Percentiles rank a stretch among this genome's conserved stretches.
phyloP scores from a whole-genome alignment of 1,139 yeast genomes.

The Yamadazyma taylorii region DNA sequence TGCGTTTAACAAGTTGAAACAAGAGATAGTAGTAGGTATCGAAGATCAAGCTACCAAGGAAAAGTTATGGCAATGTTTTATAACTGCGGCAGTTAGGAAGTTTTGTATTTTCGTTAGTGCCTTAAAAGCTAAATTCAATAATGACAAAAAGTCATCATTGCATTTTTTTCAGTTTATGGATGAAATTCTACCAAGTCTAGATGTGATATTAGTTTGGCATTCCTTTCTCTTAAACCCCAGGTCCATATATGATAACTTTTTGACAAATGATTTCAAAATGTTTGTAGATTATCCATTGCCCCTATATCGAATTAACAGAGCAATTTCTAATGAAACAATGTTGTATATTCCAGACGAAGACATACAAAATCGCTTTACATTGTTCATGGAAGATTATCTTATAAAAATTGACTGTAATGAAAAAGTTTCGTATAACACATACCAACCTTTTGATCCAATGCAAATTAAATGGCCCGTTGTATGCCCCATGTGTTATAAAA shows the following conservation, averaged over 20 bases:
- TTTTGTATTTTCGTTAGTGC: slow-evolving; percentile 29
- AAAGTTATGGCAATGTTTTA: slow-evolving; percentile 31
- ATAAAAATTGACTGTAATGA: slow-evolving; percentile 1
- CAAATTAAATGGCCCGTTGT: slow-evolving; percentile 5
- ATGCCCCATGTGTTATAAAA: too few relatives aligned
- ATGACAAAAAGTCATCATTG: neutral
- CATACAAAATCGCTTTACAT: slow-evolving; percentile 1
- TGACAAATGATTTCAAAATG: slow-evolving; percentile 20
- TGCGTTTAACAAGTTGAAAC: slow-evolving; percentile 25
- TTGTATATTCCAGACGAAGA: slow-evolving; percentile 5
- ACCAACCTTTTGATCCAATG: slow-evolving; percentile 7
- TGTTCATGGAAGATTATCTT: slow-evolving; percentile 4
- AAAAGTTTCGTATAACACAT: slow-evolving; percentile 5
- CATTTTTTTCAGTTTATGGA: neutral
- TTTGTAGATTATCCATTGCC: slow-evolving; percentile 31
- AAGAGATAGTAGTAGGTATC: slow-evolving; percentile 7
- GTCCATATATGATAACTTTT: slow-evolving; percentile 28
- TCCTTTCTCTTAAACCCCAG: slow-evolving; percentile 20
- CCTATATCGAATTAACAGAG: slow-evolving; percentile 19
- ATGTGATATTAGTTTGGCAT: slow-evolving; percentile 44
- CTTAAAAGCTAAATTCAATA: slow-evolving; percentile 8
- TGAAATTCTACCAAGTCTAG: slow-evolving; percentile 32
- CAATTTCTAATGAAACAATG: slow-evolving; percentile 19
- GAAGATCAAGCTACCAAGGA: slow-evolving; percentile 8
- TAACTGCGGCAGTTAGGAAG: slow-evolving; percentile 30